Base-by-base conservation (phyloP, 2,329 filamentous ascomycete genomes). In the Aspergillus glaucus region DNA sequence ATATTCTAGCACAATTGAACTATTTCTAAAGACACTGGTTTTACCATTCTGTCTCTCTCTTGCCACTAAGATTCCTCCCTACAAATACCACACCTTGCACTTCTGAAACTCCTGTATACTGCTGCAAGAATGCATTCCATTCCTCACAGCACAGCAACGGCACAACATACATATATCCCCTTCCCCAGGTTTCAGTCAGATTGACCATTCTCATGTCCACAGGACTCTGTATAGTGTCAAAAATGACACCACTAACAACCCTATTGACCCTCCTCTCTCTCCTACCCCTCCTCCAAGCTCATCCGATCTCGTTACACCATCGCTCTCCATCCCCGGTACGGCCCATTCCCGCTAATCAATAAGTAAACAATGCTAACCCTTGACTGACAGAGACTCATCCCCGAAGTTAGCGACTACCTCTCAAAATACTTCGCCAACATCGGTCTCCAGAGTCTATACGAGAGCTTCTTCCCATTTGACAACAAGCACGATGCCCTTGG, bases 351-450 rank as follows among this genome's bases (percentile, higher is more conserved):
- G 3, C 14, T 15, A 6, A 7, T 17, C n/a, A 32, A 14, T n/a
- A 28, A 12, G 10, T 28, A 12, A 28, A 12, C 26, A 28, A 28
- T 12, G 10, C 26, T 40, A 17, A 32, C 26, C 10, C 9, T 28
- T 17, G 34, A 17, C n/a, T 37, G 34, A 28, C 19, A 54, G 51
- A 34, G 51, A 26, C 47, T 53, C 43, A 44, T 45, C 32, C 49
- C 51, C 15, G 44, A 19, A 22, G 6, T 47, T 21, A 44, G 40
- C 4, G 50, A 54, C 28, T 24, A 44, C 8, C 30, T 52, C 17
- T 42, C 46, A 9, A n/a, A 39, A 10, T 37, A 49, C n/a, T 26
- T 54, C 19, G 47, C 44, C n/a, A 9, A 21, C 26, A 42, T 46
- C 10, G 45, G 49, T 21, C n/a, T 54, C 24, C 19, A 54, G 22